Conservation (phyloP, 2,329 filamentous ascomycete genomes). For the Triangularia setosa region DNA sequence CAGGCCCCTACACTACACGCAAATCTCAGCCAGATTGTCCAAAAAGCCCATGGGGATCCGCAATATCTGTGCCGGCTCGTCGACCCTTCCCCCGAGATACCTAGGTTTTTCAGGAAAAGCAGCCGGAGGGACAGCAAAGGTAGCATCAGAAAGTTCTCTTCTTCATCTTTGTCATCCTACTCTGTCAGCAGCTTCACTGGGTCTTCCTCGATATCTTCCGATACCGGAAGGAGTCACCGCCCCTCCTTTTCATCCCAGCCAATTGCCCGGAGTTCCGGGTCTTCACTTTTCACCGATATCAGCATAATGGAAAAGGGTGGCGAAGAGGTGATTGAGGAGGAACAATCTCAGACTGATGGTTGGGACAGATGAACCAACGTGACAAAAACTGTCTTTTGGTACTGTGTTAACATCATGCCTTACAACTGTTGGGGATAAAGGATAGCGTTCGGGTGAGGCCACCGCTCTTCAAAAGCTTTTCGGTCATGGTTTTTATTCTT, state of each 20-base stretch:
- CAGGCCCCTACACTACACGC: not conserved
- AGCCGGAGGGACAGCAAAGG: not conserved
- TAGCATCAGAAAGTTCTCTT: not conserved
- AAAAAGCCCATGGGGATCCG: not conserved
- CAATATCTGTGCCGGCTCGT: not conserved
- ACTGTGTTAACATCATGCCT: not conserved
- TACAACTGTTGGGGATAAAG: not conserved
- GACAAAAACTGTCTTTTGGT: slow-evolving; percentile 2
- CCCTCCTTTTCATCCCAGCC: not conserved
- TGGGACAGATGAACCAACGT: not conserved
- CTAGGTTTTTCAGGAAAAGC: not conserved
- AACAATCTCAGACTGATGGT: not conserved
- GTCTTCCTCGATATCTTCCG: not conserved
- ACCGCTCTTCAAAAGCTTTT: not conserved
- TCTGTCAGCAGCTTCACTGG: not conserved
- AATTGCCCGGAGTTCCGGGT: too few species aligned
- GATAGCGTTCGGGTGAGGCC: not conserved
- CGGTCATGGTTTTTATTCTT: not conserved
- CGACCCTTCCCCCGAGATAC: not conserved
- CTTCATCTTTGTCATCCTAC: not conserved
- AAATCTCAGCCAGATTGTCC: not conserved
- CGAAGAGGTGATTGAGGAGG: not conserved
- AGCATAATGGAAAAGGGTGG: not conserved
- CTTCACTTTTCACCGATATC: not conserved
- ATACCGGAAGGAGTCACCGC: not conserved